These are phyloP conservation scores for Cutaneotrichosporon mucoides DNA, from an alignment of 1,284 basidiomycete species.

Conservation along the genomic window DNA sequence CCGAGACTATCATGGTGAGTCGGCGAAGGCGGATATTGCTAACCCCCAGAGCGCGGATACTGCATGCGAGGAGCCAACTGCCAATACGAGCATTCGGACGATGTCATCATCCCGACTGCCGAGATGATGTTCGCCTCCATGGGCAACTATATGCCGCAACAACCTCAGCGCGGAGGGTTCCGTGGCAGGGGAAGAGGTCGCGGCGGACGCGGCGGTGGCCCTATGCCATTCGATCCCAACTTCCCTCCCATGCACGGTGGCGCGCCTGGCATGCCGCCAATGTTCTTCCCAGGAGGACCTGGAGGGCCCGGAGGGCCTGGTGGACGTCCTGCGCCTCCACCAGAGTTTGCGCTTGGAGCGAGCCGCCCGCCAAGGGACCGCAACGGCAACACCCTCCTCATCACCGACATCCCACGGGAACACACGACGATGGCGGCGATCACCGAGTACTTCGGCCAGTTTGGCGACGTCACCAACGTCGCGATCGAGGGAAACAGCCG, in stretches of 20 bases:
- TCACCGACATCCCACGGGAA: constrained; percentile 88
- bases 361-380: constrained; percentile 50
- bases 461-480: constrained; percentile 89
- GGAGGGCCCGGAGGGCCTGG: constrained; percentile 3
- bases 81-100: constrained; percentile 82
- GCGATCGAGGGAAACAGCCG: constrained; percentile 75
- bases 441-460: constrained; percentile 85
- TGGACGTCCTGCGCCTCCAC: neutral
- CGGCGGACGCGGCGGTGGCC: constrained; percentile 16
- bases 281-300: constrained; percentile 16
- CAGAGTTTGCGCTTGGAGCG: constrained; percentile 15
- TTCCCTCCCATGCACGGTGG: constrained; percentile 1
- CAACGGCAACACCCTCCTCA: constrained; percentile 78
- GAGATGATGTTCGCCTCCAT: constrained; percentile 52
- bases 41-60: constrained; percentile 69
- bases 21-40: neutral
- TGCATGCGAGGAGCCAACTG: constrained; percentile 86
- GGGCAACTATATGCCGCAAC: constrained; percentile 49
- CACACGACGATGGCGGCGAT: constrained; percentile 72
- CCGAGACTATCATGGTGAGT: constrained; percentile 83
- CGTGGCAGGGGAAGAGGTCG: constrained; percentile 50
- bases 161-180: constrained; percentile 48
- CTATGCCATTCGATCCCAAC: constrained; percentile 16
- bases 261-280: constrained; percentile 24
- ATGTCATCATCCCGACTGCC: constrained; percentile 49